Conservation (phyloP, 2,329 filamentous ascomycete species). For the Xylariaceae sp. region DNA sequence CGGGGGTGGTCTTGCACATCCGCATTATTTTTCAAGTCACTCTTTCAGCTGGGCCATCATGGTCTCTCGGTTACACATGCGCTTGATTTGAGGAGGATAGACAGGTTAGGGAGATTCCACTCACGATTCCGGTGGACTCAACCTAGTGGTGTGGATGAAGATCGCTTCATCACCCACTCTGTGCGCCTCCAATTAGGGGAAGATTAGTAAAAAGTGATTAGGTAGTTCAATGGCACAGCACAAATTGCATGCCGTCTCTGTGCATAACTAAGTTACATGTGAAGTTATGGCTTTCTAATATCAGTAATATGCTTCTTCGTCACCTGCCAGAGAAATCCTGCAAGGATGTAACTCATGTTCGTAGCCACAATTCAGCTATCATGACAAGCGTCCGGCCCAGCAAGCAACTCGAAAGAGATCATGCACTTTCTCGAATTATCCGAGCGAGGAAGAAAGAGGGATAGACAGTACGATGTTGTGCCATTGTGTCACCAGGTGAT, state of each 20-base stretch:
- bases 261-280: too few relatives aligned
- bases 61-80: constrained; percentile 24
- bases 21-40: constrained; percentile 28
- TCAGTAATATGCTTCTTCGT: too few relatives aligned
- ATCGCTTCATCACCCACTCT: constrained; percentile 14
- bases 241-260: constrained; percentile 16
- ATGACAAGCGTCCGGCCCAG: too few relatives aligned
- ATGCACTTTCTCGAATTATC: too few relatives aligned
- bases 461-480: too few relatives aligned
- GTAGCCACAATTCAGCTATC: too few relatives aligned
- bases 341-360: too few relatives aligned
- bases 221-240: constrained; percentile 27
- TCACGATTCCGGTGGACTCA: constrained; percentile 29
- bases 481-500: too few relatives aligned
- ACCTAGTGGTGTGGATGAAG: constrained; percentile 9
- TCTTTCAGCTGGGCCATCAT: constrained; percentile 20
- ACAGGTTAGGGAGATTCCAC: constrained; percentile 24
- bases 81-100: constrained; percentile 23
- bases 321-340: too few relatives aligned
- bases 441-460: too few relatives aligned
- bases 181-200: constrained; percentile 12
- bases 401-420: too few relatives aligned
- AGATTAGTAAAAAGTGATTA: constrained; percentile 17
- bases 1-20: constrained; percentile 17
- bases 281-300: too few relatives aligned